Evolutionary conservation across 345 rosid genomes (phyloP), one percentile per base, ranked within the genome.

Genomic region (Ceriops decandra): DNA sequence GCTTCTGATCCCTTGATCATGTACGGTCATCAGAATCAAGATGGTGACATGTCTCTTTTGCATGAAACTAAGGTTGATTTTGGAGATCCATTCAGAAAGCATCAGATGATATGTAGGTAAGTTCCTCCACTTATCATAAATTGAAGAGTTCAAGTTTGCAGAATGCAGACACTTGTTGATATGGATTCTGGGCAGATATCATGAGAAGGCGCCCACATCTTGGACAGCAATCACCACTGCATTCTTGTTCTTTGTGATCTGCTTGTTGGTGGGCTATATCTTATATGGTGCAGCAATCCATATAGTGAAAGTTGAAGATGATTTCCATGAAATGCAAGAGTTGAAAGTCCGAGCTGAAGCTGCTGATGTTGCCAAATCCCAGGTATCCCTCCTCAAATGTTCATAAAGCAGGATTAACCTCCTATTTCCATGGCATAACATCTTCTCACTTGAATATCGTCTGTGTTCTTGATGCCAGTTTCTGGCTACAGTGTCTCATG

Each of bases 401-500:
- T 36, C 54, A 16, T 60, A 0, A 20, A 36, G 64, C 56, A 52
- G 20, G 51, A 15, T 22, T 68, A 31, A 35, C 5, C 62, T 22
- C 36, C 51, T 52, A 31, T 22, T 78, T 66, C 53, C 46, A 36
- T 33, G 24, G 47, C 20, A 35, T 49, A 47, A 54, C 28, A 42
- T 63, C 35, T 54, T 63, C 30, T 68, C 20, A 76, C 62, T 49
- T 36, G 42, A 56, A 6, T 64, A 56, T 61, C 28, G 30, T 33
- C 49, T 51, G 26, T 32, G 42, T 59, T 76, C 30, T 81, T 78
- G 57, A 46, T 77, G 68, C 53, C 88, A 89, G 95, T 95, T 95
- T 84, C 88, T 95, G 62, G 99, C 99, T 32, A 95, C 99, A 0
- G 99, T 95, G 62, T 95, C 99, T 62, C 99, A 95, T 68, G 99